Evolutionary conservation across 2,329 filamentous ascomycete genomes (phyloP).

Genomic region (Cadophora gregata): DNA sequence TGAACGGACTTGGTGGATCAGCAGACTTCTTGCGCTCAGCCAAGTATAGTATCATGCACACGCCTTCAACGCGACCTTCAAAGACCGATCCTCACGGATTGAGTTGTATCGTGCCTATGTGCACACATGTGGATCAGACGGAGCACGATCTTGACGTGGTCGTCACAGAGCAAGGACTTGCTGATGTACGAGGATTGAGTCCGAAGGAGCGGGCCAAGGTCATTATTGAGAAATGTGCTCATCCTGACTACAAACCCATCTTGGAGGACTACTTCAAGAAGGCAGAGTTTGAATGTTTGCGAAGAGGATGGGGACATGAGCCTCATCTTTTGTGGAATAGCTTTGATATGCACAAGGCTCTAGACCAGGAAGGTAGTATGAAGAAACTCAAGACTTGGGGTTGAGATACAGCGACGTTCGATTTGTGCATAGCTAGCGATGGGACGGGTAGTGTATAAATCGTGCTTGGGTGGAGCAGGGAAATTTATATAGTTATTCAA

Average conservation of each 20-base stretch:
- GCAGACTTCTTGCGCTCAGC: conserved; percentile 80
- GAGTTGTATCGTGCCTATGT: conserved; percentile 91
- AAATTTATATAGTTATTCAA: neutral
- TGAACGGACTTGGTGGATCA: conserved; percentile 82
- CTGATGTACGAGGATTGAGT: conserved; percentile 81
- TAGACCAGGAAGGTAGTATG: conserved; percentile 86
- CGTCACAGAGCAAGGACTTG: conserved; percentile 77
- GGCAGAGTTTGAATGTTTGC: conserved; percentile 84
- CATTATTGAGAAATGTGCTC: conserved; percentile 86
- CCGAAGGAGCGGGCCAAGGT: conserved; percentile 81
- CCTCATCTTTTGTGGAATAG: conserved; percentile 85
- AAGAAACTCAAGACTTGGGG: conserved; percentile 47
- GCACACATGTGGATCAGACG: conserved; percentile 90
- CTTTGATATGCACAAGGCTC: conserved; percentile 88
- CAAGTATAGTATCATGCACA: conserved; percentile 95
- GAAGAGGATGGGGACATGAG: conserved; percentile 89
- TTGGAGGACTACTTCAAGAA: conserved; percentile 82
- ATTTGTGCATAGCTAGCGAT: conserved; percentile 3
- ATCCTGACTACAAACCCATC: conserved; percentile 85
- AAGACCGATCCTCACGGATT: conserved; percentile 85
- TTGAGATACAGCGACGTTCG: conserved; percentile 19
- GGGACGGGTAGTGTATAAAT: neutral
- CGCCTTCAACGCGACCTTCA: conserved; percentile 77
- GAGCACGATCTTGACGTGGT: conserved; percentile 92
- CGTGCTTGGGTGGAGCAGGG: neutral